Percentiles rank a stretch among this genome's conserved stretches.
phyloP scores from a whole-genome alignment of 2,329 filamentous ascomycete species.

The Aureobasidium sp. region DNA sequence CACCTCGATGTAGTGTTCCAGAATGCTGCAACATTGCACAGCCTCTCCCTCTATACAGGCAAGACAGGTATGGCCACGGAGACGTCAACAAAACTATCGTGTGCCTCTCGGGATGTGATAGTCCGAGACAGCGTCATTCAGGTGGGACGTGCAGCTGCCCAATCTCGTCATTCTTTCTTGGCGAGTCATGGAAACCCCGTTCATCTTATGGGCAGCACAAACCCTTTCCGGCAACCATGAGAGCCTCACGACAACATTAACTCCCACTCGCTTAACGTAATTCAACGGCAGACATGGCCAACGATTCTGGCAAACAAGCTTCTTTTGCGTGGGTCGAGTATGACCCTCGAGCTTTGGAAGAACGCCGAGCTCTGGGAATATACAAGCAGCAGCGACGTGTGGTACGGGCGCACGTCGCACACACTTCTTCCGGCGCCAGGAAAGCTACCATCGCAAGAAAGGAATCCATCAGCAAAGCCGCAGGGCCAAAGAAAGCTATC shows the following conservation, averaged over 20 bases:
- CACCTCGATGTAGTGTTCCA: no score
- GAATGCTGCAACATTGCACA: no score
- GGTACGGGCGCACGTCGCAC: slow-evolving; percentile 6
- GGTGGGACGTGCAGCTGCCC: no score
- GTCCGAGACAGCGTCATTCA: no score
- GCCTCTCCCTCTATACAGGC: no score
- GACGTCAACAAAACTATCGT: no score
- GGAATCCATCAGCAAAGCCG: background rate
- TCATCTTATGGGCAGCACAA: no score
- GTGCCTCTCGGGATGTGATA: no score
- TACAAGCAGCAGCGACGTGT: slow-evolving; percentile 6
- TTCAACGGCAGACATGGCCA: background rate
- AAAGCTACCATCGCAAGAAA: slow-evolving; percentile 22
- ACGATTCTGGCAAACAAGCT: background rate
- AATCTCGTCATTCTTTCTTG: no score
- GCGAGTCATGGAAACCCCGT: no score
- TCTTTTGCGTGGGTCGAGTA: slow-evolving; percentile 9
- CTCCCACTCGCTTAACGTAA: background rate
- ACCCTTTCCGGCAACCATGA: background rate
- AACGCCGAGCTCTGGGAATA: background rate
- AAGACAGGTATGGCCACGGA: no score
- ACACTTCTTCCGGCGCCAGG: slow-evolving; percentile 17
- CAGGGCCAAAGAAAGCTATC: background rate
- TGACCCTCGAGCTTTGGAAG: background rate
- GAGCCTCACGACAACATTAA: background rate